These are phyloP conservation scores for Sporobolomyces phaffii DNA, from an alignment of 768 basidiomycete genomes.

Conservation along the genomic window DNA sequence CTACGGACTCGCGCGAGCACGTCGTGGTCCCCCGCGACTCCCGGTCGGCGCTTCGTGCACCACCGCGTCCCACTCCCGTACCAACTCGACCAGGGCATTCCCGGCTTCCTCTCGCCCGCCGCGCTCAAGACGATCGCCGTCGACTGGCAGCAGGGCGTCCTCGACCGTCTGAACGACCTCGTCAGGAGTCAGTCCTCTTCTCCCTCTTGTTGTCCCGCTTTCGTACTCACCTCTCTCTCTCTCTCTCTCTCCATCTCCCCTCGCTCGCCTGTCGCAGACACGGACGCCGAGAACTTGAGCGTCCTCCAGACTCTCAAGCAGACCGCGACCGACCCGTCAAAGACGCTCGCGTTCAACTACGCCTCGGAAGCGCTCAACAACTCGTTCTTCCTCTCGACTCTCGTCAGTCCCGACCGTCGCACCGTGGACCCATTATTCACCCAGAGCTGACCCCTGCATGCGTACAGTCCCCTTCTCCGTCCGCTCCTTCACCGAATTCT, in stretches of 20 bases:
- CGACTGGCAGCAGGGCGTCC: constrained; percentile 79
- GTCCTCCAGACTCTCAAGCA: constrained; percentile 68
- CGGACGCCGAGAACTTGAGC: constrained; percentile 55
- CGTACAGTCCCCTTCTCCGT: constrained; percentile 14
- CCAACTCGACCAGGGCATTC: constrained; percentile 63
- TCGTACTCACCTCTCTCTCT: constrained; percentile 1
- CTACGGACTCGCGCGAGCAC: no score
- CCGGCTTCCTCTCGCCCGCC: constrained; percentile 67
- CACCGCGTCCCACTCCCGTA: constrained; percentile 57
- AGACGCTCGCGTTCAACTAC: constrained; percentile 76
- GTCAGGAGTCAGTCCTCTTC: constrained; percentile 56
- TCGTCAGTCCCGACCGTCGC: constrained; percentile 52
- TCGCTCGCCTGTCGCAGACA: constrained; percentile 49
- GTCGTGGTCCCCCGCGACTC: no score
- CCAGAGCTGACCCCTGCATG: background rate
- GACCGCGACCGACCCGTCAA: constrained; percentile 57
- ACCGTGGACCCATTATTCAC: background rate
- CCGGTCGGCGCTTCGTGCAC: constrained; percentile 30
- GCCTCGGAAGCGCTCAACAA: constrained; percentile 90
- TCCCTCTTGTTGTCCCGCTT: background rate
- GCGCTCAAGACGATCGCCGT: constrained; percentile 65
- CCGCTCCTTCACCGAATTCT: constrained; percentile 8
- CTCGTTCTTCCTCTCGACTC: constrained; percentile 78
- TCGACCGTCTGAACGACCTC: constrained; percentile 69
- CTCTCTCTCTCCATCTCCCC: background rate